Conservation (phyloP, 768 basidiomycete genomes). For the Lactarius indigo region DNA sequence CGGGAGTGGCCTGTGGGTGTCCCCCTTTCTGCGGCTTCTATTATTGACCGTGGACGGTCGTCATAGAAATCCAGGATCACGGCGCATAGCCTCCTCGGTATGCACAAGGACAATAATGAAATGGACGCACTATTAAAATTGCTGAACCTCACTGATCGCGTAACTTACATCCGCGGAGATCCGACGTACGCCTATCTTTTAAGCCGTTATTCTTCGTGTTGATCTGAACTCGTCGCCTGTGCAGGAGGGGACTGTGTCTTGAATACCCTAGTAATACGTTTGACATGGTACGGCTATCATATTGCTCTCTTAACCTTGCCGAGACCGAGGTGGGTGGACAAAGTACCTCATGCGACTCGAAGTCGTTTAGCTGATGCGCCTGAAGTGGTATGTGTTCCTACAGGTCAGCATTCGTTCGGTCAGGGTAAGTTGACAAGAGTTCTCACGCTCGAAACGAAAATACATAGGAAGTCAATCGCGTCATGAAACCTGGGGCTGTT, state of each 20-base stretch:
- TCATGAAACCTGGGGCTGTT: conserved; percentile 58
- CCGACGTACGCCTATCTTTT: conserved; percentile 12
- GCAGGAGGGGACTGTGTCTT: conserved; percentile 1
- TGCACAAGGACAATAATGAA: conserved; percentile 8
- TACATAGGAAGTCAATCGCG: conserved; percentile 60
- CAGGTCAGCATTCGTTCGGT: conserved; percentile 11
- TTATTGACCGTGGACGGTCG: neutral
- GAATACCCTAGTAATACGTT: conserved; percentile 17
- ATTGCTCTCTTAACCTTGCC: conserved; percentile 21
- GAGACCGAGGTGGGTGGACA: conserved; percentile 21
- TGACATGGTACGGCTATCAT: conserved; percentile 24
- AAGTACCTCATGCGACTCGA: neutral
- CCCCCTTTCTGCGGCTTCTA: no score
- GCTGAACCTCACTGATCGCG: conserved; percentile 9
- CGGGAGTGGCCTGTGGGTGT: conserved; percentile 57
- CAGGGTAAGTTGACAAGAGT: conserved; percentile 19
- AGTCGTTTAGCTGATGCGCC: neutral
- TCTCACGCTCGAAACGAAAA: neutral
- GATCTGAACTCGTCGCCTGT: neutral
- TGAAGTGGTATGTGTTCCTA: conserved; percentile 23
- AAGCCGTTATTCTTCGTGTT: neutral
- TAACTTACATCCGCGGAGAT: conserved; percentile 16
- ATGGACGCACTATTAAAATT: conserved; percentile 1
- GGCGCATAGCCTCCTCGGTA: conserved; percentile 14
- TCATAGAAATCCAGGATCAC: conserved; percentile 17